Conservation (phyloP, 2,329 filamentous ascomycete genomes). For the Fusarium verrucosum region DNA sequence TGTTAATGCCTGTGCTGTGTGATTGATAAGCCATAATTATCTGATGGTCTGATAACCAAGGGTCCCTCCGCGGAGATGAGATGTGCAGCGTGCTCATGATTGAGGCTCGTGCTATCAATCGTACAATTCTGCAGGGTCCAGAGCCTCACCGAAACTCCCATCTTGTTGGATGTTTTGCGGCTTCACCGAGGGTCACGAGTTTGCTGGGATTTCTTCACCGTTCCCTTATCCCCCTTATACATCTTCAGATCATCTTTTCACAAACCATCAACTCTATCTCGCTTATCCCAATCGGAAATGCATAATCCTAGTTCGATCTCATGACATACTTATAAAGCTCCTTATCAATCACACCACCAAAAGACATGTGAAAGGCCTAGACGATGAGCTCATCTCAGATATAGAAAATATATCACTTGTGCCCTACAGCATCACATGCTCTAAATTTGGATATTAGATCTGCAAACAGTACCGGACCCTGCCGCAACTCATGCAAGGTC, state of each 20-base stretch:
- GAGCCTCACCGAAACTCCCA: not conserved
- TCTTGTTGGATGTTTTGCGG: not conserved
- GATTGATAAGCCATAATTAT: conserved; percentile 22
- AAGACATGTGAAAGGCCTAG: not conserved
- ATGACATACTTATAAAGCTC: conserved; percentile 4
- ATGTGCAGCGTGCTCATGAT: not conserved
- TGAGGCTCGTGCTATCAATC: not conserved
- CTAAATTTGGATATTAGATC: not conserved
- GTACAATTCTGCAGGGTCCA: not conserved
- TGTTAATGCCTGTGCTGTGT: not conserved
- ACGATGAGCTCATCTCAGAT: not conserved
- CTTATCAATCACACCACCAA: conserved; percentile 35
- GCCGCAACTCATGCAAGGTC: conserved; percentile 19
- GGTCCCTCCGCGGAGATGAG: conserved; percentile 4
- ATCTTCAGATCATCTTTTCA: not conserved
- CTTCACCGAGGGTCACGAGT: not conserved
- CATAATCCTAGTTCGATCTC: conserved; percentile 7
- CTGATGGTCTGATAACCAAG: not conserved
- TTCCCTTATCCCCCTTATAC: not conserved
- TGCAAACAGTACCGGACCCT: not conserved
- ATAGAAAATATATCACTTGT: no score
- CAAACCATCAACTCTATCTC: not conserved
- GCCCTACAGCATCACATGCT: no score
- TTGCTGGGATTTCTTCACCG: not conserved
- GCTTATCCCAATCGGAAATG: not conserved